phyloP scores from a whole-genome alignment of 257 asterid species.

The Solanum sitiens region DNA sequence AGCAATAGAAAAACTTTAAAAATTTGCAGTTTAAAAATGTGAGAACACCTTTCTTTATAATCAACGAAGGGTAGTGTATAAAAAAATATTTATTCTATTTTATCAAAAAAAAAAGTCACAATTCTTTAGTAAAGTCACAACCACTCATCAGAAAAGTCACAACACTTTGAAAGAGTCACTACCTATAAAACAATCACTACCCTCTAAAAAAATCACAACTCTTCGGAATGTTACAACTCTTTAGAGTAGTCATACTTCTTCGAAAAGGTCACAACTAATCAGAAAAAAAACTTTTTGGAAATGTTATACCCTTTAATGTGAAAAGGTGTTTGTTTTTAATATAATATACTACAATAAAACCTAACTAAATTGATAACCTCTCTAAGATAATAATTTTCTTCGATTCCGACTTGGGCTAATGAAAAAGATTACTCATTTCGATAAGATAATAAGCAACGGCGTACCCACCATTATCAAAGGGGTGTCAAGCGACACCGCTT shows the following conservation, averaged over 20 bases:
- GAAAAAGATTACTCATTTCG: too few species aligned
- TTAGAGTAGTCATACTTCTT: not conserved
- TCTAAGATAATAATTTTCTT: too few species aligned
- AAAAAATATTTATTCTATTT: too few species aligned
- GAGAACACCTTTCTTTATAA: not conserved
- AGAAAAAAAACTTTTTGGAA: not conserved
- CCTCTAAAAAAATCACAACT: too few species aligned
- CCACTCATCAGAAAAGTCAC: not conserved
- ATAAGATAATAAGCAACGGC: too few species aligned
- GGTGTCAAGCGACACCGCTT: too few species aligned
- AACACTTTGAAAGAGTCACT: not conserved
- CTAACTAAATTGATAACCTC: too few species aligned
- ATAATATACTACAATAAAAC: too few species aligned
- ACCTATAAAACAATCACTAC: not conserved
- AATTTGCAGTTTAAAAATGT: not conserved
- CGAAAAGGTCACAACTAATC: not conserved
- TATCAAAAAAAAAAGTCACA: not conserved
- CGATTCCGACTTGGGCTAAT: too few species aligned
- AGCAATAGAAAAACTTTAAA: not conserved
- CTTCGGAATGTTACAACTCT: not conserved
- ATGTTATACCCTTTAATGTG: not conserved
- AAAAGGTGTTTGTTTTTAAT: too few species aligned
- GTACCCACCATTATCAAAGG: too few species aligned
- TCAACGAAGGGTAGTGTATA: too few species aligned
- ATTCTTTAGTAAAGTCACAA: not conserved